These are phyloP conservation scores for Jatropha podagrica DNA, from an alignment of 441 rosid species.

Conservation along the genomic window DNA sequence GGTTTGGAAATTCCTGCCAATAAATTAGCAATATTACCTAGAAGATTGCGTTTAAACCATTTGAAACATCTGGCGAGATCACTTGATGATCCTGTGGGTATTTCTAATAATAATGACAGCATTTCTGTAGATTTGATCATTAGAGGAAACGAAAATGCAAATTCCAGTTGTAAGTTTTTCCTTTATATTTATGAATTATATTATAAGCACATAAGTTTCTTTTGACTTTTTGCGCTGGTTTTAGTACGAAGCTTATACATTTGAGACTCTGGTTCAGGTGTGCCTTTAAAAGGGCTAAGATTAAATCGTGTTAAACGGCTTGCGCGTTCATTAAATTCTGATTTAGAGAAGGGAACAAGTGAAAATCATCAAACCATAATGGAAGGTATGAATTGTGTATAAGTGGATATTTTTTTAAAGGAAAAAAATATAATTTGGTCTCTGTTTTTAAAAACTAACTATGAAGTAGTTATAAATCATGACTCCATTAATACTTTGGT, in stretches of 20 bases:
- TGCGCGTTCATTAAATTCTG: slow-evolving; percentile 48
- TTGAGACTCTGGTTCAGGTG: slow-evolving; percentile 42
- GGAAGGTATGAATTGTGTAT: slow-evolving; percentile 35
- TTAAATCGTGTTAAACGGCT: slow-evolving; percentile 67
- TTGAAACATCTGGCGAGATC: slow-evolving; percentile 80
- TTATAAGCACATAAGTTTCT: neutral
- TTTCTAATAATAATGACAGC: slow-evolving; percentile 22
- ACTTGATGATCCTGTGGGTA: slow-evolving; percentile 32
- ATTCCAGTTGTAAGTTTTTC: slow-evolving; percentile 48
- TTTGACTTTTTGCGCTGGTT: neutral
- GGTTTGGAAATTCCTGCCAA: slow-evolving; percentile 62
- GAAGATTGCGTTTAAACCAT: slow-evolving; percentile 60
- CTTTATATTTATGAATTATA: neutral
- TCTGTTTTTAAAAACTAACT: too few species aligned
- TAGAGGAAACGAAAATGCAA: slow-evolving; percentile 27
- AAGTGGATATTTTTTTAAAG: neutral
- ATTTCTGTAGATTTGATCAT: slow-evolving; percentile 29
- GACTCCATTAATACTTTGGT: too few species aligned
- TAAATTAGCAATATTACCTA: slow-evolving; percentile 45
- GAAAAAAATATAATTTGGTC: neutral
- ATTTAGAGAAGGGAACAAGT: slow-evolving; percentile 21
- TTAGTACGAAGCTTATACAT: slow-evolving; percentile 1
- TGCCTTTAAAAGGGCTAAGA: slow-evolving; percentile 53
- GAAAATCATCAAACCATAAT: slow-evolving; percentile 27
- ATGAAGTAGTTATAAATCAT: too few species aligned